These are phyloP conservation scores for Neurospora sp. DNA, from an alignment of 495 filamentous ascomycete genomes.

Conservation along the genomic window DNA sequence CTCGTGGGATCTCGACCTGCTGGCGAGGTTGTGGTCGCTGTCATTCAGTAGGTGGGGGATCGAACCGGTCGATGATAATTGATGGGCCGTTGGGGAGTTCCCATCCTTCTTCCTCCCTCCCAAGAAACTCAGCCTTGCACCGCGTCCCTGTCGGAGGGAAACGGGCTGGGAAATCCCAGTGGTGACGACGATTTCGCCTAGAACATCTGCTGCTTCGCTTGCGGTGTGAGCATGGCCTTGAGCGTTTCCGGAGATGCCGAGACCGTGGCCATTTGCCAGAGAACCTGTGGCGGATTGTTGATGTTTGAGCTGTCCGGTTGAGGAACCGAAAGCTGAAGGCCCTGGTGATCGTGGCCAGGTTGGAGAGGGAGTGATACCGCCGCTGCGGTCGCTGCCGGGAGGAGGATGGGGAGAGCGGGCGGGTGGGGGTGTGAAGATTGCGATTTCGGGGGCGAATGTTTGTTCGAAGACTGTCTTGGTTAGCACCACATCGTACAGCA, in stretches of 20 bases:
- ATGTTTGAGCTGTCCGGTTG: conserved; percentile 13
- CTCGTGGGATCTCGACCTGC: conserved; percentile 15
- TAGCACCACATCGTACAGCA: not conserved
- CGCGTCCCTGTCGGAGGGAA: conserved; percentile 29
- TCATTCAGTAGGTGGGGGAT: conserved; percentile 8
- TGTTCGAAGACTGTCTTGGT: conserved; percentile 42
- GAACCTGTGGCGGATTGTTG: conserved; percentile 9
- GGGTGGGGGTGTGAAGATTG: conserved; percentile 37
- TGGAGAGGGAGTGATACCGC: conserved; percentile 22
- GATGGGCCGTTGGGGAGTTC: conserved; percentile 3
- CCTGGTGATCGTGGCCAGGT: conserved; percentile 30
- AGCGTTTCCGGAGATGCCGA: not conserved
- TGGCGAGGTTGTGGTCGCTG: conserved; percentile 16
- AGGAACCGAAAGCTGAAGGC: conserved; percentile 12
- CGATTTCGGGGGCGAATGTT: conserved; percentile 53
- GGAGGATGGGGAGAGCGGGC: conserved; percentile 15
- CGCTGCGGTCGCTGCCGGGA: not conserved
- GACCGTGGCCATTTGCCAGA: conserved; percentile 17
- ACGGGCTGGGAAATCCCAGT: conserved; percentile 27
- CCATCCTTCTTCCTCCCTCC: conserved; percentile 32
- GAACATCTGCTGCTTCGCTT: not conserved
- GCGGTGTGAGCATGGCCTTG: not conserved
- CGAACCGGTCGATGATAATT: conserved; percentile 18
- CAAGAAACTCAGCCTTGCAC: conserved; percentile 39
- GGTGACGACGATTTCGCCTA: conserved; percentile 4